Evolutionary conservation across 78 protist genomes (phyloP).

Genomic region (Dictyostelium citrinum): DNA sequence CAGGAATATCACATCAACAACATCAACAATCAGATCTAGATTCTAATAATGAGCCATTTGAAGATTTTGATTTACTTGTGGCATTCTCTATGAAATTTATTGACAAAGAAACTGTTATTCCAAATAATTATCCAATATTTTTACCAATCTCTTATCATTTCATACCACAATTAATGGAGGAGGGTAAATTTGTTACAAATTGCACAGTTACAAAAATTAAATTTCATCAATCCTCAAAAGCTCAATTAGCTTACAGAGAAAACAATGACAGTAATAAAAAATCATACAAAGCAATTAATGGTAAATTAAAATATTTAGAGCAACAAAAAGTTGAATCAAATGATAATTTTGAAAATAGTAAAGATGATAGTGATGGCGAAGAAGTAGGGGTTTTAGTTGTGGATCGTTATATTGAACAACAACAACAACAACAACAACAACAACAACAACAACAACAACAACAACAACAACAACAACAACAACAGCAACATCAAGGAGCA

Average conservation of each 20-base stretch:
- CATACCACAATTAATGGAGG: constrained; percentile 62
- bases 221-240: constrained; percentile 63
- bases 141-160: constrained; percentile 58
- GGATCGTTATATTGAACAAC: background rate
- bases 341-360: background rate
- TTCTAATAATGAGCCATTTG: background rate
- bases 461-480: too few species aligned
- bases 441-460: background rate
- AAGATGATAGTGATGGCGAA: background rate
- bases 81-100: background rate
- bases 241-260: background rate
- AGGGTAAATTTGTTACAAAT: constrained; percentile 62
- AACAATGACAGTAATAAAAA: background rate
- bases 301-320: background rate
- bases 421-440: background rate
- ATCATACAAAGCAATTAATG: background rate
- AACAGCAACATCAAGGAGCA: background rate
- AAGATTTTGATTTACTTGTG: background rate
- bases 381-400: background rate
- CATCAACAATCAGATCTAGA: background rate
- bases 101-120: constrained; percentile 2
- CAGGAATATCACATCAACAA: background rate
- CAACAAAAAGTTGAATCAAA: background rate
- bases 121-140: constrained; percentile 14
- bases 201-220: constrained; percentile 12